Conservation (phyloP, 2,329 filamentous ascomycete species). For the Ophiocordyceps sinensis region DNA sequence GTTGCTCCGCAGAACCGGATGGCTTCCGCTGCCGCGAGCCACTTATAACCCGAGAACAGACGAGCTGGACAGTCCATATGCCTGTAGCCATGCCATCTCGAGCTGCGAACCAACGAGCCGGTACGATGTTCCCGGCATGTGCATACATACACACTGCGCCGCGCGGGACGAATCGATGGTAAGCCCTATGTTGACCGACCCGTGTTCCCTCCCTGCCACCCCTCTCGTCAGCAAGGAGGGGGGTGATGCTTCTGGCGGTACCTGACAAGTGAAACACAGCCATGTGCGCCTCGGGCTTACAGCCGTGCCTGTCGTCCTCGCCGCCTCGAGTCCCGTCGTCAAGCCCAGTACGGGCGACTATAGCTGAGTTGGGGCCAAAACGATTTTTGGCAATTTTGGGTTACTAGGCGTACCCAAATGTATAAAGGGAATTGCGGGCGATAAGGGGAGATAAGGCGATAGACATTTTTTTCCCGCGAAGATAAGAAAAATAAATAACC, state of each 20-base stretch:
- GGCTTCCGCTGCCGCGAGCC: slow-evolving; percentile 3
- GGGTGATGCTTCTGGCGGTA: not conserved
- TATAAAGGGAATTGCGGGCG: too few species aligned
- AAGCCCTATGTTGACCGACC: not conserved
- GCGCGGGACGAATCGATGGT: not conserved
- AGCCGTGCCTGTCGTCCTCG: not conserved
- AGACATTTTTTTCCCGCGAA: too few species aligned
- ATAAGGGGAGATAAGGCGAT: too few species aligned
- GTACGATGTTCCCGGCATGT: not conserved
- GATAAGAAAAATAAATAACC: too few species aligned
- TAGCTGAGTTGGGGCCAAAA: too few species aligned
- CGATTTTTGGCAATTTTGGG: too few species aligned
- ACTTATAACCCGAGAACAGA: not conserved
- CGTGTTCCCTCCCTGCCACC: not conserved
- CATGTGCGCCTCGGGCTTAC: not conserved
- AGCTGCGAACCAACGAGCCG: slow-evolving; percentile 3
- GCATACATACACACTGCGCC: not conserved
- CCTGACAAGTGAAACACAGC: not conserved
- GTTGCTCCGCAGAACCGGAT: slow-evolving; percentile 4
- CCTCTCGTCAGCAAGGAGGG: not conserved
- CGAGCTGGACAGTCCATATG: not conserved
- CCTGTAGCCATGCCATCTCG: slow-evolving; percentile 1
- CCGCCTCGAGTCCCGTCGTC: too few species aligned
- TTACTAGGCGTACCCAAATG: too few species aligned
- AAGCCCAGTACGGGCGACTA: too few species aligned